These are phyloP conservation scores for Ilex paraguariensis DNA, from an alignment of 305 asterid genomes.

Conservation along the genomic window DNA sequence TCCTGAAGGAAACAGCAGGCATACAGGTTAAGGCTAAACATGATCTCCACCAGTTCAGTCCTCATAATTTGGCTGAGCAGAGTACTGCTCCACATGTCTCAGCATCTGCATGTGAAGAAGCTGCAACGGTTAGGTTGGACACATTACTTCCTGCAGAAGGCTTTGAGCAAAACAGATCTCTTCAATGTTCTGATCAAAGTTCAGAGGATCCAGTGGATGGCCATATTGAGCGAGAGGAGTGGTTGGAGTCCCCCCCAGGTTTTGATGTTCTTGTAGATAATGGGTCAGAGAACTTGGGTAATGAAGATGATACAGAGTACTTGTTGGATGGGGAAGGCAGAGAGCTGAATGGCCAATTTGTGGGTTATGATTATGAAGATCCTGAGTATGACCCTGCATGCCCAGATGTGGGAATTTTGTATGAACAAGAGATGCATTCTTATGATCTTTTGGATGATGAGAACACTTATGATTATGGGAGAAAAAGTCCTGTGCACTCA, in stretches of 20 bases:
- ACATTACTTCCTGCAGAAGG: conserved; percentile 13
- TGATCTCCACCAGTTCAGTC: conserved; percentile 2
- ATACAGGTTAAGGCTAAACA: conserved; percentile 10
- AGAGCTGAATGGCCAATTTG: conserved; percentile 13
- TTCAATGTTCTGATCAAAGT: conserved; percentile 16
- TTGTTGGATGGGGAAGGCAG: conserved; percentile 15
- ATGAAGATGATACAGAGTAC: conserved; percentile 23
- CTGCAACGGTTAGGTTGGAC: conserved; percentile 20
- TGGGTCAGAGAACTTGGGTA: conserved; percentile 20
- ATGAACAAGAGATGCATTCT: conserved; percentile 12
- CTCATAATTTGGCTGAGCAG: conserved; percentile 9
- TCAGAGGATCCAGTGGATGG: conserved; percentile 22
- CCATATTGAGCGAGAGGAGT: conserved; percentile 21
- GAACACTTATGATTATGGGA: not conserved
- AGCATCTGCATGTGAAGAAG: conserved; percentile 24
- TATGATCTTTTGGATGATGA: conserved; percentile 13
- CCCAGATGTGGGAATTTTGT: conserved; percentile 14
- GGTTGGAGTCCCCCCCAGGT: conserved; percentile 35
- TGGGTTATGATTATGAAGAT: conserved; percentile 24
- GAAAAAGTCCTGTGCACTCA: conserved; percentile 7
- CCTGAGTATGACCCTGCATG: conserved; percentile 20
- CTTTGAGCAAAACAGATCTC: conserved; percentile 12
- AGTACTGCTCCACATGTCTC: conserved; percentile 15
- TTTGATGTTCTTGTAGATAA: conserved; percentile 38
- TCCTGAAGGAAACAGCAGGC: conserved; percentile 9